Conservation (phyloP, 73 alveolate genomes). For the Stentor roeselii region DNA sequence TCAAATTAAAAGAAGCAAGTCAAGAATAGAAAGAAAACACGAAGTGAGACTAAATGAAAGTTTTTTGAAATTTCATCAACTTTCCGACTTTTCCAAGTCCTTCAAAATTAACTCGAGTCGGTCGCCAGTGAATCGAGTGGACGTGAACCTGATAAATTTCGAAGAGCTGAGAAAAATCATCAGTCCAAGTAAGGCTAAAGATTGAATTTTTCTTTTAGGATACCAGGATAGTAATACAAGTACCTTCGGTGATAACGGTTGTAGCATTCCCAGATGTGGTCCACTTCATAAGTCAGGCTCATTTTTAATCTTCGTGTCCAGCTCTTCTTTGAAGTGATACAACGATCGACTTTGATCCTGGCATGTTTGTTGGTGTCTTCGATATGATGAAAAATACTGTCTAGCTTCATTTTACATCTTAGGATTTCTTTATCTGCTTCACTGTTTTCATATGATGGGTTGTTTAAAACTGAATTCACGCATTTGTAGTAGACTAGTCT, state of each 20-base stretch:
- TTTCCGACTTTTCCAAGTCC: background rate
- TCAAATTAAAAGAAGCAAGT: background rate
- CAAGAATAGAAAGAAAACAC: background rate
- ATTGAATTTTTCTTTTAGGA: no score
- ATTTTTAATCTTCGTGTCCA: background rate
- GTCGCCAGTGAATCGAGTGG: background rate
- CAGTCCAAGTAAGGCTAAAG: no score
- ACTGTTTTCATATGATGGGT: background rate
- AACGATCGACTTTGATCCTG: background rate
- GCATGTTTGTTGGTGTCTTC: background rate
- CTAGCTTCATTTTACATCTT: background rate
- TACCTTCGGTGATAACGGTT: background rate
- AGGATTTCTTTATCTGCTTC: background rate
- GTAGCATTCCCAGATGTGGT: background rate
- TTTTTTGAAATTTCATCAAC: background rate
- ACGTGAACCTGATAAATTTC: no score
- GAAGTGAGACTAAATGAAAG: background rate
- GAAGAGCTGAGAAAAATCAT: background rate
- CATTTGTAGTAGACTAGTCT: background rate
- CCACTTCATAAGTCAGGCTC: background rate
- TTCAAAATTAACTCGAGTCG: background rate
- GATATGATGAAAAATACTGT: background rate
- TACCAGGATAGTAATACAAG: slow-evolving; percentile 1
- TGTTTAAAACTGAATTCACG: background rate
- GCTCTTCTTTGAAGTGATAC: background rate